Evolutionary conservation across 2,329 filamentous ascomycete genomes (phyloP).

Genomic region (Blastomyces emzantsi): DNA sequence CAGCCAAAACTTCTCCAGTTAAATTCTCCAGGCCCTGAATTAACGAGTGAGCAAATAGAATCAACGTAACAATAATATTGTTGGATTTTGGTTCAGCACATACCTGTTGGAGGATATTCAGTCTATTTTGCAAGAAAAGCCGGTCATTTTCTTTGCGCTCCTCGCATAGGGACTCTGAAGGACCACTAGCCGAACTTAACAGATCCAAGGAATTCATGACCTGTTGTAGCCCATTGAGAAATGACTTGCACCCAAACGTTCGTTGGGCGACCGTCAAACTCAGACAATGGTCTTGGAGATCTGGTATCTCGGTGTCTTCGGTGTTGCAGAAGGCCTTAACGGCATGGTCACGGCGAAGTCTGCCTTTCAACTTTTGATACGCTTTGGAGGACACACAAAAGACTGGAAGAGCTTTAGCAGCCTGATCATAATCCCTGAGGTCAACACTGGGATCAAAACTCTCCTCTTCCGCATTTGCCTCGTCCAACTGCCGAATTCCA

Average conservation of each 20-base stretch:
- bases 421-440: constrained; percentile 48
- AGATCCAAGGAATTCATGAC: constrained; percentile 46
- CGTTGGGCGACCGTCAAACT: constrained; percentile 47
- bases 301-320: constrained; percentile 52
- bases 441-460: constrained; percentile 49
- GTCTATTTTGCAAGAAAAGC: constrained; percentile 26
- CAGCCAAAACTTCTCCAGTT: neutral
- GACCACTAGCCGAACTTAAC: constrained; percentile 35
- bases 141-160: constrained; percentile 34
- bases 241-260: constrained; percentile 37
- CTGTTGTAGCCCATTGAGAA: constrained; percentile 45
- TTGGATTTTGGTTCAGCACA: no score
- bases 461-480: constrained; percentile 31
- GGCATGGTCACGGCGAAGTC: constrained; percentile 44
- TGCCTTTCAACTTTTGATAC: constrained; percentile 53
- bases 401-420: constrained; percentile 49
- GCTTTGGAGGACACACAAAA: constrained; percentile 56
- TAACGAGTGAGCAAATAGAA: no score
- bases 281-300: constrained; percentile 50
- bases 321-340: constrained; percentile 45
- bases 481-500: constrained; percentile 52
- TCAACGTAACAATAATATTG: no score
- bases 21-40: no score
- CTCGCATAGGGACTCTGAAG: constrained; percentile 32
- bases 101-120: no score